Evolutionary conservation across 2,329 filamentous ascomycete genomes (phyloP).

Genomic region (Ceratocystis cacaofunesta): DNA sequence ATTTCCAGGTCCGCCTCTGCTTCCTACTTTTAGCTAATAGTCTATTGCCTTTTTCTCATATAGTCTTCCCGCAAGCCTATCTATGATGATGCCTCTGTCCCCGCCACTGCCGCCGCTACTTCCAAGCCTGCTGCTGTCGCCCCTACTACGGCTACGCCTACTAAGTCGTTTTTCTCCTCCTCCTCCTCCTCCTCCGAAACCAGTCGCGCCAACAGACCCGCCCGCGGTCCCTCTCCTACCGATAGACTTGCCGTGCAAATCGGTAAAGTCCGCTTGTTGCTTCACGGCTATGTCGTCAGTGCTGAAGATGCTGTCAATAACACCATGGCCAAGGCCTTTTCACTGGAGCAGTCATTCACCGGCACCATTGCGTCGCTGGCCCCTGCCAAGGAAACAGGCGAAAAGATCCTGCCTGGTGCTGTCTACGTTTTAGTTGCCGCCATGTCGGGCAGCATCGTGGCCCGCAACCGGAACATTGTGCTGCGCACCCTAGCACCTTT

Average conservation of each 20-base stretch:
- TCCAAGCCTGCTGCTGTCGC: conserved; percentile 18
- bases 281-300: conserved; percentile 59
- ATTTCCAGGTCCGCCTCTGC: neutral
- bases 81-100: conserved; percentile 49
- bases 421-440: conserved; percentile 87
- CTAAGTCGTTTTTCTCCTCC: conserved; percentile 21
- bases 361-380: conserved; percentile 77
- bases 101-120: neutral
- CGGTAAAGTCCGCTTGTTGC: conserved; percentile 60
- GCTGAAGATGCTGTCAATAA: conserved; percentile 74
- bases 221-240: conserved; percentile 58
- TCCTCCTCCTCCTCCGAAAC: conserved; percentile 20
- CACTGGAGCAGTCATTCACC: conserved; percentile 80
- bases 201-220: conserved; percentile 23
- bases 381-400: conserved; percentile 68
- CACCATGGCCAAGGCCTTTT: conserved; percentile 64
- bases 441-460: conserved; percentile 88
- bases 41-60: neutral
- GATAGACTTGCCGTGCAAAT: conserved; percentile 78
- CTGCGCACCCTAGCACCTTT: conserved; percentile 64
- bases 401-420: conserved; percentile 75
- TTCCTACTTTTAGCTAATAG: neutral
- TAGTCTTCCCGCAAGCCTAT: conserved; percentile 46
- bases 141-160: conserved; percentile 22
- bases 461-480: conserved; percentile 73